phyloP scores from a whole-genome alignment of 805 yeast species.

The Debaryomyces maramus region DNA sequence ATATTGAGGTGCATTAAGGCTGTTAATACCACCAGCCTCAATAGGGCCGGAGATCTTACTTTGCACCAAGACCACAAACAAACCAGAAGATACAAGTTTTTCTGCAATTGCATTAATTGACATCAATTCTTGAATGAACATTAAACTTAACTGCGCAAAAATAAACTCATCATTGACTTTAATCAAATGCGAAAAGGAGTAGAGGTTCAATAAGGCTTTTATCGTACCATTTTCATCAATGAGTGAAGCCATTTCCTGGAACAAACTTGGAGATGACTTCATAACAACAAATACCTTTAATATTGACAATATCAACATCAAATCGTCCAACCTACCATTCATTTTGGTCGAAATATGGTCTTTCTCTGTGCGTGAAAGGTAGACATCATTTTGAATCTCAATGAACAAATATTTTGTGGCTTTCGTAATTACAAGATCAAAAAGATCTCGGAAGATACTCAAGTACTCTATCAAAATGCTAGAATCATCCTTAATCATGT shows the following conservation, averaged over 20 bases:
- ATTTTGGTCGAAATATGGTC: slow-evolving; percentile 35
- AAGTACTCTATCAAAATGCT: slow-evolving; percentile 46
- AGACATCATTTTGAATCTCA: slow-evolving; percentile 58
- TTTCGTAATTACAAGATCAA: slow-evolving; percentile 62
- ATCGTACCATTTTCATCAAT: slow-evolving; percentile 61
- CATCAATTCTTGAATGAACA: slow-evolving; percentile 68
- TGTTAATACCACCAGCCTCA: slow-evolving; percentile 61
- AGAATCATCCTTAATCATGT: slow-evolving; percentile 41
- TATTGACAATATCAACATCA: slow-evolving; percentile 62
- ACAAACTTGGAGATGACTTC: slow-evolving; percentile 48
- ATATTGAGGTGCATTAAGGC: slow-evolving; percentile 52
- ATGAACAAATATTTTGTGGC: slow-evolving; percentile 63
- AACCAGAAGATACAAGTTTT: slow-evolving; percentile 59
- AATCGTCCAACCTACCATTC: slow-evolving; percentile 60
- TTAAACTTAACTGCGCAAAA: slow-evolving; percentile 69
- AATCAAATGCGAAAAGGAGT: slow-evolving; percentile 64
- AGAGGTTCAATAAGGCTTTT: slow-evolving; percentile 60
- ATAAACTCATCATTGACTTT: slow-evolving; percentile 62
- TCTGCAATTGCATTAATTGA: slow-evolving; percentile 64
- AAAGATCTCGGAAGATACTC: slow-evolving; percentile 54
- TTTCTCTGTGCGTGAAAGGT: slow-evolving; percentile 35
- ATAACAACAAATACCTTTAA: slow-evolving; percentile 56
- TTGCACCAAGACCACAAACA: slow-evolving; percentile 66
- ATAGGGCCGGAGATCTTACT: slow-evolving; percentile 69
- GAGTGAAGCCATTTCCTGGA: slow-evolving; percentile 49